Base-by-base conservation (phyloP, 1,284 basidiomycete genomes). In the Fomitopsis pinicola region DNA sequence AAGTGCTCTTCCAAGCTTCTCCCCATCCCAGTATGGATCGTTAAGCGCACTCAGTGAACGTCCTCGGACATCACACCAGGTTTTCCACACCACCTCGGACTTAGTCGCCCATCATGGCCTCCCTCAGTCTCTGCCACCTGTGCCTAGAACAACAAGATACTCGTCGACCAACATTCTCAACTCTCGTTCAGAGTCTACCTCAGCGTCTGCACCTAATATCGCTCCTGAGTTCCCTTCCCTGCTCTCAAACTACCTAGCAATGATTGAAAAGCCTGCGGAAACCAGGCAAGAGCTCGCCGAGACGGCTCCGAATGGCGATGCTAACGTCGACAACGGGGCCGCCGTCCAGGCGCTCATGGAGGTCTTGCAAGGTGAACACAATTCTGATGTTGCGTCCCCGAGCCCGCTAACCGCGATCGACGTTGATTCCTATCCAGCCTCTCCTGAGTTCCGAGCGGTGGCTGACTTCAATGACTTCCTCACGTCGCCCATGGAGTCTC, bases 51-150 rank as follows among this genome's bases (percentile, higher is more conserved):
- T 65, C 45, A 62, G 71, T 58, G 52, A 67, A 67, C 77, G 80
- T 80, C 79, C 70, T 71, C 69, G 75, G 79, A 78, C 80, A 72
- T 71, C 73, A 55, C 64, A 77, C 57, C 77, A 78, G 73, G 79
- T 83, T 65, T 81, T 81, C 60, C 73, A 71, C 57, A 76, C 75
- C 64, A 75, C 81, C 30, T 80, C 79, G 64, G 87, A 85, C 77
- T 77, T 88, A 60, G 84, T 87, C 70, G 78, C 85, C 67, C 87
- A 89, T 65, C 84, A 89, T 89, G 89, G 87, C 76, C 84, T 91
- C 67, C 89, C 88, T 61, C 80, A 83, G 64, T 82, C 78, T 63
- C 74, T 91, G 55, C 88, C 89, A 52, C 83, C 83, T 63, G 82
- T 83, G 60, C 88, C 89, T 62, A 80, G 80, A 60, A 82, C 81